Evolutionary conservation across 2,329 filamentous ascomycete species (phyloP).

Genomic region (Trichoderma gracile): DNA sequence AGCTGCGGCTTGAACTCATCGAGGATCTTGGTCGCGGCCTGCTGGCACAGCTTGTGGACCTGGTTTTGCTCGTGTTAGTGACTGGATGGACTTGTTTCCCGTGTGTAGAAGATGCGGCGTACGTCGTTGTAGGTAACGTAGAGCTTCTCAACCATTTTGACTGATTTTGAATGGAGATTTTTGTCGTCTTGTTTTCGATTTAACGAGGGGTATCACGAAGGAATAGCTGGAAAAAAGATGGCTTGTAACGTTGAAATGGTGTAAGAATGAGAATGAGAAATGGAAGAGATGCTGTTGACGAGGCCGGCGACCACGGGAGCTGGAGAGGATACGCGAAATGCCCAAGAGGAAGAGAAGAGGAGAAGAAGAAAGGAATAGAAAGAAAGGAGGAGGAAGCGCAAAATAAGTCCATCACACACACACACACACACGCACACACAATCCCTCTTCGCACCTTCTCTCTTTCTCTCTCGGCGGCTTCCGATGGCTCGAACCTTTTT

Average conservation of each 20-base stretch:
- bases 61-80: conserved; percentile 40
- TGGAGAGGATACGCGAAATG: conserved; percentile 22
- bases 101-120: conserved; percentile 37
- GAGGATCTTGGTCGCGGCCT: conserved; percentile 78
- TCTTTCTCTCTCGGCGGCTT: conserved; percentile 19
- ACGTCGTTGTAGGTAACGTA: conserved; percentile 94
- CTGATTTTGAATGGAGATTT: neutral
- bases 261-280: conserved; percentile 18
- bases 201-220: conserved; percentile 26
- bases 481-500: conserved; percentile 29
- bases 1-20: conserved; percentile 86
- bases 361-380: conserved; percentile 21
- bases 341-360: conserved; percentile 28
- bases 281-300: conserved; percentile 2
- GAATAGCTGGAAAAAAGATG: neutral
- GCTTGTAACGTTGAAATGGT: neutral
- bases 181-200: neutral
- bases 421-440: conserved; percentile 9
- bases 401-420: conserved; percentile 17
- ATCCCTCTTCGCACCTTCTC: conserved; percentile 6
- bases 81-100: neutral
- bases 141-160: conserved; percentile 77
- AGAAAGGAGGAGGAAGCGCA: neutral
- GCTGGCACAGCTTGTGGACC: conserved; percentile 97
- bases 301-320: conserved; percentile 20